Base-by-base conservation (phyloP, 768 basidiomycete species). In the Mycena galericulata region DNA sequence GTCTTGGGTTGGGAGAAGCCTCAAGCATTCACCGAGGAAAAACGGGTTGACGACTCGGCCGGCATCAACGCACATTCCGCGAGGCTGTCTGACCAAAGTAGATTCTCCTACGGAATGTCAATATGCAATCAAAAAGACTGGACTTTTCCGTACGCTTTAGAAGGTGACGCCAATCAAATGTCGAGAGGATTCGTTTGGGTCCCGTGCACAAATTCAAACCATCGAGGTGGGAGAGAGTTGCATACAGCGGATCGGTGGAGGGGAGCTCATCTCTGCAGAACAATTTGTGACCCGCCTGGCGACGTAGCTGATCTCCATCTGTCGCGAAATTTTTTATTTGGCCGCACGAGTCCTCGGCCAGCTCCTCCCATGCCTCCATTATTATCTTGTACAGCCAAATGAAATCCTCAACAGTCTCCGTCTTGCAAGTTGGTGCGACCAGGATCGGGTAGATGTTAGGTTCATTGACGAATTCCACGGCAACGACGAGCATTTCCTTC, bases 41-140 rank as follows among this genome's bases (percentile, higher is more conserved):
- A 22, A 17, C 17, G 72, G 75, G 68, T 76, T 77, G 41, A 79
- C 58, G 15, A 62, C 17, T 2, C 47, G 24, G n/a, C 51, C n/a
- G n/a, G n/a, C 63, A 38, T 69, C 54, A 22, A 67, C 54, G 17
- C 1, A 2, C 24, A 66, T 67, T 1, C 69, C 64, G 15, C 17
- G 4, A 1, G 27, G 30, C 6, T 57, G 66, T 10, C 65, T 57
- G 4, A 73, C 38, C 4, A 73, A 46, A 0, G 70, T 71, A 34
- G 30, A 71, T 4, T 65, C 51, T 2, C 72, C 72, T 73, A 8
- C 14, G 43, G 20, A n/a, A 30, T 2, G 18, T 30, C 29, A 45
- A 4, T 6, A 20, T 8, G 27, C 26, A 45, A 59, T 20, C 20
- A 4, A 10, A 6, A 24, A 40, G 17, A 36, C 32, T 5, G 22